These are phyloP conservation scores for Paramyrothecium roridum DNA, from an alignment of 2,329 filamentous ascomycete genomes.

Conservation along the genomic window DNA sequence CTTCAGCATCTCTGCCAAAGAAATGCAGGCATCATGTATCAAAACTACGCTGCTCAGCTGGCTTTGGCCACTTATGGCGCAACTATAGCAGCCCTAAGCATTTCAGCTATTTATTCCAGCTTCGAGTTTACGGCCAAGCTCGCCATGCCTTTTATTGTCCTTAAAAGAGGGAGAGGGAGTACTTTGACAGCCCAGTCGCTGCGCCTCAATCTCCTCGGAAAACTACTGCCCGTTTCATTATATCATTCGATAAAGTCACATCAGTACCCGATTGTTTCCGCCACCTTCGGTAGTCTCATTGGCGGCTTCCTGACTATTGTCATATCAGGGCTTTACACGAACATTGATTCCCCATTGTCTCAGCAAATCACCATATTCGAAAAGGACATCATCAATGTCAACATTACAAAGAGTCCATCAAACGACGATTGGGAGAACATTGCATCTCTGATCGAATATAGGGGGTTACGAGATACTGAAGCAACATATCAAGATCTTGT, in stretches of 20 bases:
- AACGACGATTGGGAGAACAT: background rate
- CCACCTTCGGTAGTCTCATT: background rate
- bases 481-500: slow-evolving; percentile 1
- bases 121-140: background rate
- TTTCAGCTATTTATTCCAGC: background rate
- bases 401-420: background rate
- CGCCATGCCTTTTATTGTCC: background rate
- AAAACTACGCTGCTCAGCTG: too few species aligned
- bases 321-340: background rate
- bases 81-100: background rate
- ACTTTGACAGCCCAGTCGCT: background rate
- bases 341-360: background rate
- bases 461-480: background rate
- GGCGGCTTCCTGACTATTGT: background rate
- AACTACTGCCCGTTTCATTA: background rate
- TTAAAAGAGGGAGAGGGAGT: background rate
- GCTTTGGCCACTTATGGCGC: background rate
- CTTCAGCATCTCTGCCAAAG: too few species aligned
- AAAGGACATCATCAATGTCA: background rate
- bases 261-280: background rate
- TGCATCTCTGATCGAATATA: background rate
- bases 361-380: background rate
- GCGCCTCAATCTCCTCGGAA: background rate
- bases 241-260: background rate
- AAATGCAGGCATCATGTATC: too few species aligned